These are phyloP conservation scores for Raphanus raphanistrum DNA, from an alignment of 345 rosid genomes.

Conservation along the genomic window DNA sequence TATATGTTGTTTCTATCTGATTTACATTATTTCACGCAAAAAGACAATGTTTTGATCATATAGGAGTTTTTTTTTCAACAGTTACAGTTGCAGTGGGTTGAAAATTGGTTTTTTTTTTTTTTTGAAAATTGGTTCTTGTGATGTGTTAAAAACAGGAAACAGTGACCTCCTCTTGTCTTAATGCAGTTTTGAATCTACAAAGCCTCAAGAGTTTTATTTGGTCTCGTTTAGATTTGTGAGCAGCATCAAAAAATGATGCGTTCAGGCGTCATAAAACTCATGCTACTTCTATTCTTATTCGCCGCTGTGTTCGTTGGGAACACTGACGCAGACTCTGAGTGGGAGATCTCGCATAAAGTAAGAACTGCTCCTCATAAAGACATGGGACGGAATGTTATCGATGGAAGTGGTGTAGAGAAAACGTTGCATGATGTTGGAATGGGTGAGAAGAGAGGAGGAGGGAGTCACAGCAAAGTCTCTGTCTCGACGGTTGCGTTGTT, in stretches of 20 bases:
- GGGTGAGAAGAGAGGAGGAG: background rate
- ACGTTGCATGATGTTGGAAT: background rate
- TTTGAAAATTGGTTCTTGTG: background rate
- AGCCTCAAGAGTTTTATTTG: background rate
- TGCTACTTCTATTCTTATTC: background rate
- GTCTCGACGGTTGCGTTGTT: background rate
- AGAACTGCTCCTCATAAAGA: background rate
- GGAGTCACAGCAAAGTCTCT: background rate
- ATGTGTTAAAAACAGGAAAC: background rate
- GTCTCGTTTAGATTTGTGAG: background rate
- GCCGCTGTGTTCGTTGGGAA: background rate
- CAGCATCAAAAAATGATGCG: background rate
- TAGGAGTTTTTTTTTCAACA: background rate
- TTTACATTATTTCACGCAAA: background rate
- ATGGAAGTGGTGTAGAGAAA: background rate
- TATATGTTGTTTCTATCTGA: background rate
- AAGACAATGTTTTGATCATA: background rate
- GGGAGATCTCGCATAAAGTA: background rate
- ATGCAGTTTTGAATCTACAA: background rate
- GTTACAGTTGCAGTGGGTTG: background rate
- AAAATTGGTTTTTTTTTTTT: too few relatives aligned
- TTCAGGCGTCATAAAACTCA: background rate
- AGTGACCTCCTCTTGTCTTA: background rate
- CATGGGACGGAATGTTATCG: background rate
- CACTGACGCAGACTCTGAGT: background rate